Conservation (phyloP, 2,329 filamentous ascomycete species). For the Fusarium torulosum region DNA sequence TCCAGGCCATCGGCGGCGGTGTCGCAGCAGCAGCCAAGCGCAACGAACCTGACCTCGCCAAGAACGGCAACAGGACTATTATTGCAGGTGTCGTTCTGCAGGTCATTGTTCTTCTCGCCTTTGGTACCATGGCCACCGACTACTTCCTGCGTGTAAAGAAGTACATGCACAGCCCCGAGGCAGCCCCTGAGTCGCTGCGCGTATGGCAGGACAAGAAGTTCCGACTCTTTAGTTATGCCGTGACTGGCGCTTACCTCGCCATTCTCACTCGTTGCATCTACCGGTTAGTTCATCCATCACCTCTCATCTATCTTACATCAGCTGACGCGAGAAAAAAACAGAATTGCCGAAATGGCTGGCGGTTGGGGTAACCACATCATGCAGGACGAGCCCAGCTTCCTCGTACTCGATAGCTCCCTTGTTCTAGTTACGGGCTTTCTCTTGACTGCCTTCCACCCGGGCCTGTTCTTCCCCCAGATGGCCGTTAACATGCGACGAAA, state of each 20-base stretch:
- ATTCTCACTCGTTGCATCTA: conserved; percentile 68
- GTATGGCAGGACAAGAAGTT: conserved; percentile 61
- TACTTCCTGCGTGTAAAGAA: conserved; percentile 59
- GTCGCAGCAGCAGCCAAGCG: conserved; percentile 64
- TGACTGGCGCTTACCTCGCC: conserved; percentile 58
- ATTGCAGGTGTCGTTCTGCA: conserved; percentile 67
- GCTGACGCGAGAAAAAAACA: conserved; percentile 46
- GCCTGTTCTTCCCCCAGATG: conserved; percentile 69
- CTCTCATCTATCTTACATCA: conserved; percentile 2
- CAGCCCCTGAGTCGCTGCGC: conserved; percentile 48
- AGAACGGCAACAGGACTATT: conserved; percentile 64
- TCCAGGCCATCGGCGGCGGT: conserved; percentile 70
- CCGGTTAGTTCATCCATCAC: conserved; percentile 55
- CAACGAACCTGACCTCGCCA: conserved; percentile 55
- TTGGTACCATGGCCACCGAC: conserved; percentile 60
- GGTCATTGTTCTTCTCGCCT: conserved; percentile 62
- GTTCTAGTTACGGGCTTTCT: conserved; percentile 63
- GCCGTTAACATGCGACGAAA: conserved; percentile 46
- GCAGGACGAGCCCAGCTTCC: conserved; percentile 71
- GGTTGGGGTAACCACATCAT: conserved; percentile 74
- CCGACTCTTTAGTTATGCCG: conserved; percentile 59
- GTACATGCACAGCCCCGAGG: conserved; percentile 54
- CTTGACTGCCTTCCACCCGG: conserved; percentile 67
- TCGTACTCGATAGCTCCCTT: conserved; percentile 67
- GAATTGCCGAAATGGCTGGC: conserved; percentile 72